Conservation (phyloP, 495 filamentous ascomycete species). For the Tuber brumale region DNA sequence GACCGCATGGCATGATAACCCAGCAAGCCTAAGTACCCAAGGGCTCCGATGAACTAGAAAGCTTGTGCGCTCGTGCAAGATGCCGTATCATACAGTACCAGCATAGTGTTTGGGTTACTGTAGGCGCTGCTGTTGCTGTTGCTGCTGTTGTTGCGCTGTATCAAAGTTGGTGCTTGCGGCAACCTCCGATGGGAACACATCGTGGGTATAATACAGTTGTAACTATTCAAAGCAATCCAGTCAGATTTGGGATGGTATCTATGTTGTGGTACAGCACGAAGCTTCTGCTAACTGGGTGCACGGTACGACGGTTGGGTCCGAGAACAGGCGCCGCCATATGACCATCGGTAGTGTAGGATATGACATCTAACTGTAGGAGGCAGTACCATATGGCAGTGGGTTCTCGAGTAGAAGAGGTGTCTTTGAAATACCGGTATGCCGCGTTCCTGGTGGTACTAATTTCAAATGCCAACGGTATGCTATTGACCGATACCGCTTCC, state of each 20-base stretch:
- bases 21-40: neutral
- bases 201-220: neutral
- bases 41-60: neutral
- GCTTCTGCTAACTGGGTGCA: neutral
- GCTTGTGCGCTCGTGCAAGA: neutral
- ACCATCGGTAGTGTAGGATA: neutral
- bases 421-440: neutral
- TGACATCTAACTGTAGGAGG: neutral
- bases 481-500: neutral
- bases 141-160: neutral
- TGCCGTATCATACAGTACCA: neutral
- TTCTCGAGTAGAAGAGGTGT: neutral
- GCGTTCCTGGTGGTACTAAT: neutral
- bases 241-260: neutral
- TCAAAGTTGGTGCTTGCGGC: neutral
- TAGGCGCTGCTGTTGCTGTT: neutral
- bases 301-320: neutral
- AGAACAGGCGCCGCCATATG: neutral
- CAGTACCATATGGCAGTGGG: neutral
- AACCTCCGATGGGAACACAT: neutral
- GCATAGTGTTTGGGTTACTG: neutral
- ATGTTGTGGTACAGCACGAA: neutral
- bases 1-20: conserved; percentile 3
- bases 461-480: neutral
- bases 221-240: neutral